Base-by-base conservation (phyloP, 106 monocot genomes). In the Triglochin maritima region DNA sequence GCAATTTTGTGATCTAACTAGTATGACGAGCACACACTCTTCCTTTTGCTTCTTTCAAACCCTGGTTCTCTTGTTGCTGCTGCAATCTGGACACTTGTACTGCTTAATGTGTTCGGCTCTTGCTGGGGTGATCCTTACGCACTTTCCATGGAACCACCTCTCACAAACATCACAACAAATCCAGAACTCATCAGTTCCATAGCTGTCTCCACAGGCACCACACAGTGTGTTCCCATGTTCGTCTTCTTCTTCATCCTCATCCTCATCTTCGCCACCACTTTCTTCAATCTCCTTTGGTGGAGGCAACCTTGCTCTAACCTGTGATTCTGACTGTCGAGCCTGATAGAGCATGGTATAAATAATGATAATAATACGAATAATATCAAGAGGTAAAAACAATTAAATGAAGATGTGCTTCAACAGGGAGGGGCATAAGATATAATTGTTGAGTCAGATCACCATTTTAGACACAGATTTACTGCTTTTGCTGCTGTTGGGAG, bases 141-240 rank as follows among this genome's bases (percentile, higher is more conserved):
- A 93, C 50, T 86, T 84, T 3, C 93, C 93, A 17, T 93, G 93
- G 75, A 89, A 93, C 88, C 93, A 93, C 69, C 55, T 86, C 74
- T 93, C 93, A 48, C 93, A 93, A 2, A 83, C n/a, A 46, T 93
- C 93, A 64, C 93, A 89, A 64, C 89, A 86, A 10, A 93, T 93
- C 93, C 93, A 93, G 70, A 93, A 93, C 71, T 93, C 85, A n/a
- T 89, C 86, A 11, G 65, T 72, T 2, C 76, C 86, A 44, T 93
- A 86, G 59, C 73, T 86, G 14, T 84, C 84, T 5, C 86, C 89
- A 15, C 89, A 93, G 6, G 88, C 79, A 17, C 88, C 92, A 14
- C 92, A 93, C 5, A 88, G 43, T 5, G 92, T 83, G 47, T 74
- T 87, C 50, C 79, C 93, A 47, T 87, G 86, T 48, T 87, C 94